Conservation (phyloP, 768 basidiomycete genomes). For the Panaeolus papilionaceus region DNA sequence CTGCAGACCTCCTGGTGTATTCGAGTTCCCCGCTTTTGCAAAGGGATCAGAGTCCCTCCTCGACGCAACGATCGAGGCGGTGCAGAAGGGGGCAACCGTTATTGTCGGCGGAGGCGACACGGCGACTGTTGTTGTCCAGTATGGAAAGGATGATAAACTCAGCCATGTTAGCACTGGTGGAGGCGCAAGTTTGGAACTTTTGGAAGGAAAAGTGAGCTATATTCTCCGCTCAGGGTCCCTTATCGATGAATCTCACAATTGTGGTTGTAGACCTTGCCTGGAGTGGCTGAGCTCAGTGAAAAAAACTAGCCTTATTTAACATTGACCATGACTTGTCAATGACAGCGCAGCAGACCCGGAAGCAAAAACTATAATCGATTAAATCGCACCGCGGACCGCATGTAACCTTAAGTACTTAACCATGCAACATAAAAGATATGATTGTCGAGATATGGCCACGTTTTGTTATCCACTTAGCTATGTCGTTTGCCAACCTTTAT, state of each 20-base stretch:
- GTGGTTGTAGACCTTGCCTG: constrained; percentile 74
- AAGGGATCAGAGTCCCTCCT: constrained; percentile 84
- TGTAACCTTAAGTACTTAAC: constrained; percentile 14
- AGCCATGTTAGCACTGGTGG: constrained; percentile 98
- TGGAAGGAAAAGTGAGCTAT: constrained; percentile 90
- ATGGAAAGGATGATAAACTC: constrained; percentile 83
- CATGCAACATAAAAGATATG: background rate
- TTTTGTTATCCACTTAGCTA: constrained; percentile 12
- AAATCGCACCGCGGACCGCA: constrained; percentile 9
- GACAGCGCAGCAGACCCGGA: constrained; percentile 10
- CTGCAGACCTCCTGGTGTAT: constrained; percentile 91
- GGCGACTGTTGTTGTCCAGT: constrained; percentile 93
- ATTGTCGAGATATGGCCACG: constrained; percentile 4
- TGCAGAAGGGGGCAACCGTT: constrained; percentile 84
- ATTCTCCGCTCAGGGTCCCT: background rate
- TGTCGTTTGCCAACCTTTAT: background rate
- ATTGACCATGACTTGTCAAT: constrained; percentile 3
- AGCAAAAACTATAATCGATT: constrained; percentile 12
- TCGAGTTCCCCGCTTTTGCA: constrained; percentile 94
- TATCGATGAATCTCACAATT: constrained; percentile 21
- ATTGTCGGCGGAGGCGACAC: constrained; percentile 97
- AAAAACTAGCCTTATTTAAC: constrained; percentile 44
- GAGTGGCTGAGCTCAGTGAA: constrained; percentile 89
- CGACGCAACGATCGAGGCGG: constrained; percentile 86
- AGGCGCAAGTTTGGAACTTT: constrained; percentile 90